A percentile compares a stretch with the other conserved stretches of the same genome.
phyloP scores from a whole-genome alignment of 2,329 filamentous ascomycete genomes.

The Knufia petricola region DNA sequence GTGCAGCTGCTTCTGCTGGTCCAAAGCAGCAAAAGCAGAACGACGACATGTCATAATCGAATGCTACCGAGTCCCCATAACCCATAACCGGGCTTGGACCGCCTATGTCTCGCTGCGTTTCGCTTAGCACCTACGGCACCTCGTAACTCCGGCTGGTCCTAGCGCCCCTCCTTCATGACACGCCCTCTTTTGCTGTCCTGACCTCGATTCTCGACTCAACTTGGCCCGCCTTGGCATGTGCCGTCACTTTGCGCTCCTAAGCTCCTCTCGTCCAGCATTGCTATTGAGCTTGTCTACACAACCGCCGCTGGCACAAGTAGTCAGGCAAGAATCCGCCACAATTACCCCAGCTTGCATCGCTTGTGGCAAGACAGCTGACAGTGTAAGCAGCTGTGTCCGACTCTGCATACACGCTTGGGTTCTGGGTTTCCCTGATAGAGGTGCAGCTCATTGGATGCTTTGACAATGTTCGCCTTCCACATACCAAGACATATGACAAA shows the following conservation, averaged over 20 bases:
- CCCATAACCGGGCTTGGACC: neutral
- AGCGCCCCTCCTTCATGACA: neutral
- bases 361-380: too few species aligned
- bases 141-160: neutral
- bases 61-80: neutral
- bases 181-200: neutral
- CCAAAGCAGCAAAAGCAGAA: neutral
- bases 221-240: too few species aligned
- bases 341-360: too few species aligned
- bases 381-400: too few species aligned
- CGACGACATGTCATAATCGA: neutral
- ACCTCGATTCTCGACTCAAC: too few species aligned
- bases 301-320: too few species aligned
- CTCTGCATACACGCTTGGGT: neutral
- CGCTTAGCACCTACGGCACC: neutral
- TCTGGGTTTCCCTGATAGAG: neutral
- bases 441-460: neutral
- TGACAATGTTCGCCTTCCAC: conserved; percentile 1
- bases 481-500: conserved; percentile 2
- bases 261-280: too few species aligned
- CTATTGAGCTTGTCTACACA: too few species aligned
- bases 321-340: too few species aligned
- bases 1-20: neutral
- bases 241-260: too few species aligned
- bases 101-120: neutral